Evolutionary conservation across 2,329 filamentous ascomycete genomes (phyloP), one percentile per base, ranked within the genome.

Genomic region (Trichoderma gracile): DNA sequence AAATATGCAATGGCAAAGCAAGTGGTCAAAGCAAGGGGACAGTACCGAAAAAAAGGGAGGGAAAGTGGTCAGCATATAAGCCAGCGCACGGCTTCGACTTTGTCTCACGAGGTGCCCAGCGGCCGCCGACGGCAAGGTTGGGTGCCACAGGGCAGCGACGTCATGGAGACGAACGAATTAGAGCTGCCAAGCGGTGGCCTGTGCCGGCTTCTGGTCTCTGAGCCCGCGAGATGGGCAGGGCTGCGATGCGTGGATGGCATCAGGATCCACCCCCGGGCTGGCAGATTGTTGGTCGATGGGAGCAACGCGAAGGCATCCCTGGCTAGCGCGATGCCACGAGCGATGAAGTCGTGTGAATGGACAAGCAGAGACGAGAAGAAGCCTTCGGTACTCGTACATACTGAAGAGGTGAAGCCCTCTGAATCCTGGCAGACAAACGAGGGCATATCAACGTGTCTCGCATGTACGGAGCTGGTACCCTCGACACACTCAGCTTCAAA

Each of bases 51-150:
- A 19, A 49, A 43, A 46, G 25, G 33, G 23, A 45, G 54, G 65
- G 49, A 65, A 45, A 46, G 52, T 14, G 33, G 43, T 58, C 56
- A 49, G 58, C 52, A 66, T 67, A 67, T 67, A 67, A 67, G 60
- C 53, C 65, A 53, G 55, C 25, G 59, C 42, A 62, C 8, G 49
- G 23, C 59, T 61, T 10, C 59, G 33, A 38, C 10, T 17, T 52
- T 66, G 65, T 66, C 54, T 66, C 61, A 66, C 54, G 33, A 64
- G 54, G 25, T 33, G 61, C 33, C 30, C 8, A 58, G 60, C 60
- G 61, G 62, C 62, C 54, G 62, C 62, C 62, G 38, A 63, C 60
- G 30, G 42, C 25, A 9, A 54, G 52, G 33, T 56, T 45, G 59
- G 49, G 59, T 54, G 38, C 56, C 38, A 43, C 52, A 63, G 47